Percentiles rank a stretch among this genome's conserved stretches.
phyloP scores from a whole-genome alignment of 805 yeast genomes.

The Torulaspora indica region DNA sequence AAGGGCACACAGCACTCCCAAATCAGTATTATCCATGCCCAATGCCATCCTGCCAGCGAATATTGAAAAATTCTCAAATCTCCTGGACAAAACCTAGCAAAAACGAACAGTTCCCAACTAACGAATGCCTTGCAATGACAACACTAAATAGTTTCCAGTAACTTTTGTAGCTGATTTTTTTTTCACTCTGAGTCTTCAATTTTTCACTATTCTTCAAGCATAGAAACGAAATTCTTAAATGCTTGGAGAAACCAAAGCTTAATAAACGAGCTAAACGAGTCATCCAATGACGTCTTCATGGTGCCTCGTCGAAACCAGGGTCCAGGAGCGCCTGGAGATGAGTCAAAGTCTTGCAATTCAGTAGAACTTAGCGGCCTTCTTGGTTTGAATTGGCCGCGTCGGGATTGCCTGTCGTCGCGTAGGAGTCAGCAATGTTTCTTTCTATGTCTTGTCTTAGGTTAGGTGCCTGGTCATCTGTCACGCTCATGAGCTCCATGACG shows the following conservation, averaged over 20 bases:
- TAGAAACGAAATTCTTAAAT: slow-evolving; percentile 6
- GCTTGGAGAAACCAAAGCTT: slow-evolving; percentile 5
- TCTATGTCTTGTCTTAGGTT: slow-evolving; percentile 21
- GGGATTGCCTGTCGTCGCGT: slow-evolving; percentile 1
- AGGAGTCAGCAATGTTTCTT: slow-evolving; percentile 29
- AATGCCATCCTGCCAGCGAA: slow-evolving; percentile 40
- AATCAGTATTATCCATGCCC: slow-evolving; percentile 63
- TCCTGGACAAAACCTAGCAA: background rate
- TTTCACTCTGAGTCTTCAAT: slow-evolving; percentile 1
- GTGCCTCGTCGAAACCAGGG: background rate
- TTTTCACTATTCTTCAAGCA: slow-evolving; percentile 5
- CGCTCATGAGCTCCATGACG: slow-evolving; percentile 21
- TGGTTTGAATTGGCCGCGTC: background rate
- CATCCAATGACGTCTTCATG: background rate
- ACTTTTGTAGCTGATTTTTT: slow-evolving; percentile 5
- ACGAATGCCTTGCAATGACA: background rate
- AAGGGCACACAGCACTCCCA: slow-evolving; percentile 60
- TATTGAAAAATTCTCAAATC: too few relatives aligned
- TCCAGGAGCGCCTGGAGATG: background rate
- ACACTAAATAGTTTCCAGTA: background rate
- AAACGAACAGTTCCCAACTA: background rate
- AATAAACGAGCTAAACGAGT: slow-evolving; percentile 7
- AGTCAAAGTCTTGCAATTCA: background rate
- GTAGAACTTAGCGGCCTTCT: too few relatives aligned
- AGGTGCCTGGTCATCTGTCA: slow-evolving; percentile 16